Percentiles rank a stretch among this genome's conserved stretches.
Evolutionary conservation across 805 yeast genomes (phyloP).

Genomic region (Nakazawaea pomicola): DNA sequence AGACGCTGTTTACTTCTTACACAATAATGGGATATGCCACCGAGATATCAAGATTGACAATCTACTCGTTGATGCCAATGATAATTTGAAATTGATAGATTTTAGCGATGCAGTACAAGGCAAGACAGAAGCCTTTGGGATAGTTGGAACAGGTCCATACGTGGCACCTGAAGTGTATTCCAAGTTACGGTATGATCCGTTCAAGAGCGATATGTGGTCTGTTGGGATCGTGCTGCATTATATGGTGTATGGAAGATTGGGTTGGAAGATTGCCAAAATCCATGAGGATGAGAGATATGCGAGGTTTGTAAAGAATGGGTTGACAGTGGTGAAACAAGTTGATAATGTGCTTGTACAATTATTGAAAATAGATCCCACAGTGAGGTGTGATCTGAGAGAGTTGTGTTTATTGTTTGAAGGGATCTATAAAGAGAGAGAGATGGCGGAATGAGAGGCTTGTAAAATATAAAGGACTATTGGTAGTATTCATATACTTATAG

Average conservation of each 20-base stretch:
- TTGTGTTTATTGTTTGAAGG: too few species aligned
- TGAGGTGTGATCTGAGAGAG: too few species aligned
- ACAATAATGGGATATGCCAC: constrained; percentile 34
- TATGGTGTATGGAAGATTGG: constrained; percentile 27
- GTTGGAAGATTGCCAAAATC: constrained; percentile 41
- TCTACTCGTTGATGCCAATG: constrained; percentile 28
- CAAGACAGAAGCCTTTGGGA: constrained; percentile 30
- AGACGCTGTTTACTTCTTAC: constrained; percentile 34
- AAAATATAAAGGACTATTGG: too few species aligned
- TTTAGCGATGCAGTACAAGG: constrained; percentile 38
- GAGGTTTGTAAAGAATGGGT: constrained; percentile 5
- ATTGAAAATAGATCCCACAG: not conserved
- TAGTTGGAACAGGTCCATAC: constrained; percentile 42
- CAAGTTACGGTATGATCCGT: constrained; percentile 34
- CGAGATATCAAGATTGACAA: constrained; percentile 48
- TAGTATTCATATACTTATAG: too few species aligned
- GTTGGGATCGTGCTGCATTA: constrained; percentile 38
- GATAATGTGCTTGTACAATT: not conserved
- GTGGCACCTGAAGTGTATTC: constrained; percentile 44
- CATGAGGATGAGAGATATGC: constrained; percentile 15
- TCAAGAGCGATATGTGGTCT: constrained; percentile 44
- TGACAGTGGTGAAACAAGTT: not conserved
- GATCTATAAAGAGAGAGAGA: too few species aligned
- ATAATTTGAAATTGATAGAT: constrained; percentile 40
- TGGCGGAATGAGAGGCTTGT: too few species aligned